Percentiles rank a stretch among this genome's conserved stretches.
Conservation (phyloP, 768 basidiomycete species). For the Termitomyces sp. region DNA sequence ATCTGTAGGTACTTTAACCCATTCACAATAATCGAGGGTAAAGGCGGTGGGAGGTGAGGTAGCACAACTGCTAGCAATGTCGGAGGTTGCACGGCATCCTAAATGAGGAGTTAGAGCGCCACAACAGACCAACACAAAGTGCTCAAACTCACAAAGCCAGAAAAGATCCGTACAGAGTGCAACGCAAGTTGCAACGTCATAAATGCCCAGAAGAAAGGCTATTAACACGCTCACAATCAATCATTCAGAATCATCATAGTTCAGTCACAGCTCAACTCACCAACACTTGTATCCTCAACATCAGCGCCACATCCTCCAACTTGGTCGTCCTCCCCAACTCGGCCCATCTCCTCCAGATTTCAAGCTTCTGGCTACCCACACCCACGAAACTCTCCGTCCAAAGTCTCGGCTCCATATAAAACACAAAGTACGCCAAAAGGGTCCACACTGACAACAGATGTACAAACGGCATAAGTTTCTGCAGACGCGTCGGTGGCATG, state of each 20-base stretch:
- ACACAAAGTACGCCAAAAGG: constrained; percentile 61
- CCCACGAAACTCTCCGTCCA: constrained; percentile 30
- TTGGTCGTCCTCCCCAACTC: constrained; percentile 38
- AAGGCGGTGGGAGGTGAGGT: constrained; percentile 58
- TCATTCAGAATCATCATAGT: neutral
- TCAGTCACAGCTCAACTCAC: constrained; percentile 31
- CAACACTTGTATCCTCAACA: constrained; percentile 46
- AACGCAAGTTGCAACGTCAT: constrained; percentile 64
- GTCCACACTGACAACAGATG: constrained; percentile 62
- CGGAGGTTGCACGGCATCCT: constrained; percentile 60
- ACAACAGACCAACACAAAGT: neutral
- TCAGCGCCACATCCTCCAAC: constrained; percentile 20
- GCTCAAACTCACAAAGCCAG: constrained; percentile 50
- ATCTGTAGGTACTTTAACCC: constrained; percentile 65
- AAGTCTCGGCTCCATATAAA: constrained; percentile 56
- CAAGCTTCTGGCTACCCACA: constrained; percentile 1
- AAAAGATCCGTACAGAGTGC: constrained; percentile 69
- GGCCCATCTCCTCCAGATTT: constrained; percentile 60
- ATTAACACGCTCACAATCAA: neutral
- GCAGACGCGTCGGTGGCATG: constrained; percentile 36
- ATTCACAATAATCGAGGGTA: constrained; percentile 58
- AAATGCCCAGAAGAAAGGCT: constrained; percentile 86
- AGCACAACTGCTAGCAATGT: constrained; percentile 53
- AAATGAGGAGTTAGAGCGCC: neutral
- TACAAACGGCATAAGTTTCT: constrained; percentile 59